Conservation (phyloP, 106 monocot species). For the Iris macrosiphon region DNA sequence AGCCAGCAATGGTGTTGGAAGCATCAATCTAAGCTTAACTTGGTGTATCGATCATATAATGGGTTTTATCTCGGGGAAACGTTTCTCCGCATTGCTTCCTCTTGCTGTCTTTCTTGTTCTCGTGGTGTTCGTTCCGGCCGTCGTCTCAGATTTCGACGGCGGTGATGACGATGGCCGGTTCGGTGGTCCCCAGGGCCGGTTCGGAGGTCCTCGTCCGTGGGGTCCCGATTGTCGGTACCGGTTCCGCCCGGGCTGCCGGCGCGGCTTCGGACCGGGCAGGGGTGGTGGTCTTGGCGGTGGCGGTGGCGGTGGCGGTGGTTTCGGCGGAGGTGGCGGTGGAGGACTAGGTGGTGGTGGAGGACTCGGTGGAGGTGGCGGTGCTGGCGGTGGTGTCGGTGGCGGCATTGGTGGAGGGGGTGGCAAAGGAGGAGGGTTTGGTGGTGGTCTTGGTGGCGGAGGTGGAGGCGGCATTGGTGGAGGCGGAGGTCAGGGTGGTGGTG, state of each 20-base stretch:
- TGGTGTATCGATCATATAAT: background rate
- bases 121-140: background rate
- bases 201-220: no score
- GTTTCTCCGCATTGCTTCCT: no score
- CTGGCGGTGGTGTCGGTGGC: background rate
- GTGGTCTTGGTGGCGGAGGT: background rate
- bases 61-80: background rate
- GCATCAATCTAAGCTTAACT: background rate
- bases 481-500: background rate
- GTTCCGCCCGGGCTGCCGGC: background rate
- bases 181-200: background rate
- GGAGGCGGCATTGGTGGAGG: background rate
- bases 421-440: background rate
- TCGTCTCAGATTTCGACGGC: background rate
- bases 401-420: constrained; percentile 8
- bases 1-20: background rate
- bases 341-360: background rate
- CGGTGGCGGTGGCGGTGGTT: background rate
- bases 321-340: background rate
- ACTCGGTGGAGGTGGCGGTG: background rate
- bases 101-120: background rate
- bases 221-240: background rate
- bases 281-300: background rate
- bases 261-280: no score
- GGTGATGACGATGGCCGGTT: background rate